Base-by-base conservation (phyloP, 1,284 basidiomycete genomes). In the Anthracocystis walkeri region DNA sequence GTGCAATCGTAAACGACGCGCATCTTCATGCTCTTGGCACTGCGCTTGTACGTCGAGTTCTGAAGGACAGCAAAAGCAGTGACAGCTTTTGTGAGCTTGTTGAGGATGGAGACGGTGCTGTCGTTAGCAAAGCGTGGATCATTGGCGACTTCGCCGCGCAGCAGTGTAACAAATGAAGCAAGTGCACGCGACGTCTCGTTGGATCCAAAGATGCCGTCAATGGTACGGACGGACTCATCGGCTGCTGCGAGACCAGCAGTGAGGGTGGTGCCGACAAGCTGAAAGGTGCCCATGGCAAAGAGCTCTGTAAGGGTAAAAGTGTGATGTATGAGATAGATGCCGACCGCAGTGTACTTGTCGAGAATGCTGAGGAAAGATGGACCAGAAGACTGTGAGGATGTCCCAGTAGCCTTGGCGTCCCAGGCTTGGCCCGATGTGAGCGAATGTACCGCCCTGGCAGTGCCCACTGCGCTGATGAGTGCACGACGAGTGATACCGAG, bases 21-120 rank as follows among this genome's bases (percentile, higher is more conserved):
- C 82, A 87, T 83, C 61, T 86, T 72, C 61, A 76, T 75, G 50
- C 67, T 67, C 48, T 66, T 73, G 1, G 75, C 75, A 20, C 85
- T 87, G 20, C 87, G 78, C 31, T 85, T 80, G 82, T 86, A 87
- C 4, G 88, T 89, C 18, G 87, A 87, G 18, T 84, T 86, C 76
- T 88, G 87, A 2, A 89, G 78, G 56, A 87, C 87, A 0, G 87
- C 87, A 77, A 88, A 89, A 0, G 88, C 88, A 1, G 87, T 88
- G 61, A 89, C 72, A 3, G 88, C 87, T 68, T 87, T 88, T 1
- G 88, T 88, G 55, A 88, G 79, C 10, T 71, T 65, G 49, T 70
- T 72, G 42, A 82, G 58, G 11, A 73, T 49, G 18, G 63, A 66
- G 60, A 78, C 20, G 18, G 68, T 58, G 48, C 77, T 84, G 16